phyloP scores from a whole-genome alignment of 805 yeast genomes.

The Candida tibetensis region DNA sequence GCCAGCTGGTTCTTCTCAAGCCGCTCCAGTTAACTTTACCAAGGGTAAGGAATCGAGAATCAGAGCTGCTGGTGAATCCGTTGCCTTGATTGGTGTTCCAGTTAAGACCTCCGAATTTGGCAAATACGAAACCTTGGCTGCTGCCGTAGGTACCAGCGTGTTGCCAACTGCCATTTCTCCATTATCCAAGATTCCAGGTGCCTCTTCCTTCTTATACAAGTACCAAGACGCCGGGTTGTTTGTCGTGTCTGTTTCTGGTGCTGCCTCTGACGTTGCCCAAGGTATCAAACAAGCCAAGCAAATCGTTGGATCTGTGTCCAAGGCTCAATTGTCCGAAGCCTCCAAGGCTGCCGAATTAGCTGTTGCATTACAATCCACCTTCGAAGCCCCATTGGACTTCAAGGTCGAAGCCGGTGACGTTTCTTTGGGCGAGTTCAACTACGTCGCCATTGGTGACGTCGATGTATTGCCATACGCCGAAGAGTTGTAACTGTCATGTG shows the following conservation, averaged over 20 bases:
- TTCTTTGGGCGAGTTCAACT: constrained; percentile 65
- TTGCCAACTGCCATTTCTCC: constrained; percentile 57
- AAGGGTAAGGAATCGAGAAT: constrained; percentile 69
- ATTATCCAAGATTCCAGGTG: constrained; percentile 45
- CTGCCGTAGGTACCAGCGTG: constrained; percentile 57
- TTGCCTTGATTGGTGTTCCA: constrained; percentile 82
- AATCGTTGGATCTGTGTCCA: constrained; percentile 28
- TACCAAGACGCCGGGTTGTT: constrained; percentile 83
- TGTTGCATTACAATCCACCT: constrained; percentile 40
- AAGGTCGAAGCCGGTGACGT: constrained; percentile 34
- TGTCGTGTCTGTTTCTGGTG: constrained; percentile 62
- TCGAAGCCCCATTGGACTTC: constrained; percentile 28
- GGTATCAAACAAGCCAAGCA: constrained; percentile 61
- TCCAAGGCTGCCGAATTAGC: constrained; percentile 42
- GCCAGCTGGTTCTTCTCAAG: constrained; percentile 55
- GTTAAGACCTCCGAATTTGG: constrained; percentile 61
- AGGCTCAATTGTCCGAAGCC: constrained; percentile 57
- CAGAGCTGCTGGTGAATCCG: constrained; percentile 61
- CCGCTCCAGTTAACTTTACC: constrained; percentile 41
- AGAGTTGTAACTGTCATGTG: constrained; percentile 59
- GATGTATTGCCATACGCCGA: constrained; percentile 83
- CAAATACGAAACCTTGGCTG: constrained; percentile 66
- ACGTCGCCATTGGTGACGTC: constrained; percentile 87
- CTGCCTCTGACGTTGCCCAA: constrained; percentile 52
- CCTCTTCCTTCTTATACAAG: constrained; percentile 54